A percentile compares a stretch with the other conserved stretches of the same genome.
Conservation (phyloP, 768 basidiomycete genomes). For the Pleurotus salmoneostramineus region DNA sequence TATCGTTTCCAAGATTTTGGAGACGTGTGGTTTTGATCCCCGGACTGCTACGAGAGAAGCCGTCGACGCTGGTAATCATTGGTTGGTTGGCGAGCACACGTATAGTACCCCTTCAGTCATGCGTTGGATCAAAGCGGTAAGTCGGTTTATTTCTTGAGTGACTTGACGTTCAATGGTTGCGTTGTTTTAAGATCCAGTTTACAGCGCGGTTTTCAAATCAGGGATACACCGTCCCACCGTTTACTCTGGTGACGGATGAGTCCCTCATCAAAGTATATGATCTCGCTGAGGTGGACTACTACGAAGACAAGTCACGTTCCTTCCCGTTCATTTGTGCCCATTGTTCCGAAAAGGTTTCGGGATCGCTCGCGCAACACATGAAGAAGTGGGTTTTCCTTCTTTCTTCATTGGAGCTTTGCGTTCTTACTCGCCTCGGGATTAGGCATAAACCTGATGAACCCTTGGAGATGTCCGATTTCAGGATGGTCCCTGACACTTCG, state of each 20-base stretch:
- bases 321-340: not conserved
- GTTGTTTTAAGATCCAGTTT: not conserved
- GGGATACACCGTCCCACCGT: not conserved
- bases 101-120: not conserved
- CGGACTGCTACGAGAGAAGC: constrained; percentile 16
- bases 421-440: too few species aligned
- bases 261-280: not conserved
- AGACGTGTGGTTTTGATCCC: constrained; percentile 23
- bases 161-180: not conserved
- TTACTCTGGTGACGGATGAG: not conserved
- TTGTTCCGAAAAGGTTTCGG: not conserved
- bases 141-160: not conserved
- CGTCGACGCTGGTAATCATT: not conserved
- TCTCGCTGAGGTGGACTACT: not conserved
- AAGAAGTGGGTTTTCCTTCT: too few species aligned
- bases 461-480: too few species aligned
- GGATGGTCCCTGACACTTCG: too few species aligned
- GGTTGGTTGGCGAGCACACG: not conserved
- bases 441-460: too few species aligned
- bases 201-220: not conserved
- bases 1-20: constrained; percentile 21
- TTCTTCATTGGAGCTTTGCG: too few species aligned
- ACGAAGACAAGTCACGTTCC: not conserved
- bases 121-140: not conserved
- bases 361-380: too few species aligned